Evolutionary conservation across 352 stramenopile genomes (phyloP).

Genomic region (Aphanomyces stellatus): DNA sequence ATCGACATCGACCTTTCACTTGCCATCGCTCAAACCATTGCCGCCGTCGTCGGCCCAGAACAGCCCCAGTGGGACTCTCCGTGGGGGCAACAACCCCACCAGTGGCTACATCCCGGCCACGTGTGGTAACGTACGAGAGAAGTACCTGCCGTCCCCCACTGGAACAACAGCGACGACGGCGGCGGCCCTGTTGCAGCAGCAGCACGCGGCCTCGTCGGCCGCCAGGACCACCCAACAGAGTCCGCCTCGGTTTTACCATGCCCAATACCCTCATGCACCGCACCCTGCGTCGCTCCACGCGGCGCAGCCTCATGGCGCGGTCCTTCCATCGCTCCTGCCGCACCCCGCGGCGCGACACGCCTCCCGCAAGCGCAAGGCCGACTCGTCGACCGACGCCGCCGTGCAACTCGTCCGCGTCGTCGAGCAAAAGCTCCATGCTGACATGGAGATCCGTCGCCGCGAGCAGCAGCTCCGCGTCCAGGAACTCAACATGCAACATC

Average conservation of each 20-base stretch:
- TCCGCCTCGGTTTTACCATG: too few species aligned
- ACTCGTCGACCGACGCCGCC: background rate
- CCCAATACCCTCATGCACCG: too few species aligned
- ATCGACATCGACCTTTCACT: background rate
- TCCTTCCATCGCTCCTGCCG: too few species aligned
- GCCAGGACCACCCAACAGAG: too few species aligned
- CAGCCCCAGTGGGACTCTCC: too few species aligned
- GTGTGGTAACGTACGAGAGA: background rate
- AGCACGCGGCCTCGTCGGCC: background rate
- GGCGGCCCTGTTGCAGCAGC: too few species aligned
- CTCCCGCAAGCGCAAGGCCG: slow-evolving; percentile 5
- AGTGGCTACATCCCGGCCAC: background rate
- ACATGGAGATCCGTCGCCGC: slow-evolving; percentile 12
- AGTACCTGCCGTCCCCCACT: too few species aligned
- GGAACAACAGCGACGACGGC: too few species aligned
- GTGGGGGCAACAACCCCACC: too few species aligned
- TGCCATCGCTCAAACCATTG: background rate
- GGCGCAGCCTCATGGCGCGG: too few species aligned
- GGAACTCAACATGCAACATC: slow-evolving; percentile 14
- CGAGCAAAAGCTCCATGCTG: slow-evolving; percentile 5
- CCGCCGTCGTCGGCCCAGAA: background rate
- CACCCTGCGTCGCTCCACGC: too few species aligned
- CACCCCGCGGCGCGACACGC: background rate
- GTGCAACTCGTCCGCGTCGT: background rate
- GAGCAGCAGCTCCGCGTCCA: slow-evolving; percentile 7